Percentiles rank a stretch among this genome's conserved stretches.
phyloP scores from a whole-genome alignment of 805 yeast species.

The Yarrowia sp. region DNA sequence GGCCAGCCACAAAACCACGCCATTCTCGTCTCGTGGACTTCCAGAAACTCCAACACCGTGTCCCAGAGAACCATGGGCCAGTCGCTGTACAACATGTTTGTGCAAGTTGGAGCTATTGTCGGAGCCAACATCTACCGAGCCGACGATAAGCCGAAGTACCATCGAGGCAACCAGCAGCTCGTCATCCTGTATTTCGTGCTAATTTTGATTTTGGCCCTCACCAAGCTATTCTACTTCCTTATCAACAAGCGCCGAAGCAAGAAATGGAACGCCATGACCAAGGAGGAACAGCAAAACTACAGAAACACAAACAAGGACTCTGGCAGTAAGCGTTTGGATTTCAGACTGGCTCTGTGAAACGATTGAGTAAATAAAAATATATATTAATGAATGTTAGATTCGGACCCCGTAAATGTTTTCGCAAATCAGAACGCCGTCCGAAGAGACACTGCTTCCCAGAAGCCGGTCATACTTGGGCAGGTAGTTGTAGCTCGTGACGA shows the following conservation, averaged over 20 bases:
- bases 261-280: constrained; percentile 53
- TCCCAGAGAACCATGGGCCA: constrained; percentile 62
- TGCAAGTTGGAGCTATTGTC: constrained; percentile 56
- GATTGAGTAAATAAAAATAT: neutral
- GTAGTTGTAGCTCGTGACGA: neutral
- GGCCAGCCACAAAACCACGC: constrained; percentile 48
- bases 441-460: constrained; percentile 5
- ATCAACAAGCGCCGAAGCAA: constrained; percentile 40
- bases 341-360: constrained; percentile 41
- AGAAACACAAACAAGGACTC: constrained; percentile 46
- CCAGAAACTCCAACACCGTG: constrained; percentile 61
- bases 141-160: constrained; percentile 59
- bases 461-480: neutral
- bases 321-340: constrained; percentile 61
- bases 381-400: neutral
- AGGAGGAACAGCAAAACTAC: constrained; percentile 52
- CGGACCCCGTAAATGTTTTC: neutral
- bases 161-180: constrained; percentile 50
- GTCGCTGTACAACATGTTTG: constrained; percentile 62
- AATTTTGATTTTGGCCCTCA: constrained; percentile 29
- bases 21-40: constrained; percentile 57
- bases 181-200: constrained; percentile 33
- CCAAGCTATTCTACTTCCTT: constrained; percentile 39
- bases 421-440: neutral
- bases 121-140: constrained; percentile 56